Evolutionary conservation across 169 alveolate species (phyloP), one percentile per base, ranked within the genome.

Genomic region (Cyclospora cayetanensis): DNA sequence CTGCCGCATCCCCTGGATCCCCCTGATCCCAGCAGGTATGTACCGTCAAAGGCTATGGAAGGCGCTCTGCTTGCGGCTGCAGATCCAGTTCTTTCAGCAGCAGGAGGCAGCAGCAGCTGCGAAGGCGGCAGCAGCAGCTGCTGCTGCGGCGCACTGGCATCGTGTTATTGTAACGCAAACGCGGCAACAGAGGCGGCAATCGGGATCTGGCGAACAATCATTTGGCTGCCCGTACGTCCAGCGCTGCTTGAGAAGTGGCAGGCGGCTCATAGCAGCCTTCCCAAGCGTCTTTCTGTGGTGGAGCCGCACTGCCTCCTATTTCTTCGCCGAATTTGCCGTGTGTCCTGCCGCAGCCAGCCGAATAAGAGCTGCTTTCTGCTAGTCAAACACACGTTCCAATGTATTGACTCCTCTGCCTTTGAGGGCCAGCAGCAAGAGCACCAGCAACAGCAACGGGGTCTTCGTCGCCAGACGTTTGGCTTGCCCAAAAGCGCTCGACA

Each of bases 1-100:
- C 90, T 91, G n/a, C 94, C 94, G 2, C 91, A 91, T 25, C 68
- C 46, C 37, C 91, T 91, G 66, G 55, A 50, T 11, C 60, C 90
- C 0, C 46, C 70, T 0, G 66, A 55, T 34, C 18, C 52, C 22
- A 12, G 43, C 50, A 29, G 27, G 34, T 90, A 74, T 50, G 25
- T 90, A 0, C 93, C 93, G 2, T 34, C 74, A 0, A 79, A 79
- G 5, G 88, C 88, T 15, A 55, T 86, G 22, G 34, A 25, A 22
- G 76, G 82, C 12, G 80, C 91, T 1, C 42, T 60, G 11, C 43
- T 55, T 42, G 82, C 77, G 4, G 77, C 90, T 35, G 70, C 35
- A 35, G 70, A 77, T 52, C 87, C 87, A 1, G 42, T 15, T 0
- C 15, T 39, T 29, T 4, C 41, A 4, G 34, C 46, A 2, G 25